Conservation (phyloP, 2,329 filamentous ascomycete genomes). For the Elsinoe fawcettii region DNA sequence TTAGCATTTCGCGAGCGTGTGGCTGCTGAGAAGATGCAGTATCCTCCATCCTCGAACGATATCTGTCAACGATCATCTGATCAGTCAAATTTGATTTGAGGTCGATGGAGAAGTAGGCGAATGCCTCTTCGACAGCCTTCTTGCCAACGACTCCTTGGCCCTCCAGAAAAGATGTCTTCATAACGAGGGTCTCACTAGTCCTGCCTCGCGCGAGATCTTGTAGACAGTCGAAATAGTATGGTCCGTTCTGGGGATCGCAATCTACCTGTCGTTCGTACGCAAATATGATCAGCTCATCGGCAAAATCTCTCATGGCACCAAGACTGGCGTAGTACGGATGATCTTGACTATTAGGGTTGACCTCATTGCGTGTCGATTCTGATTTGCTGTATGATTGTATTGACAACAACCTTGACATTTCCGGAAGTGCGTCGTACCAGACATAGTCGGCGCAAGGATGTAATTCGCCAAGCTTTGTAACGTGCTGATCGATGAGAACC, state of each 20-base stretch:
- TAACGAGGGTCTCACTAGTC: slow-evolving; percentile 49
- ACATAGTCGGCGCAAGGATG: slow-evolving; percentile 25
- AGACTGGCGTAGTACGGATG: slow-evolving; percentile 52
- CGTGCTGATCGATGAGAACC: slow-evolving; percentile 40
- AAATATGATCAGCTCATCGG: slow-evolving; percentile 53
- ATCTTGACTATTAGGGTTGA: slow-evolving; percentile 24
- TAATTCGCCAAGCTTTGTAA: slow-evolving; percentile 15
- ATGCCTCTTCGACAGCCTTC: slow-evolving; percentile 52
- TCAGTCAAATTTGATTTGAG: slow-evolving; percentile 43
- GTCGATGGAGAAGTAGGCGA: slow-evolving; percentile 51
- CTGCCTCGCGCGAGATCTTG: slow-evolving; percentile 50
- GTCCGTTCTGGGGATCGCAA: slow-evolving; percentile 46
- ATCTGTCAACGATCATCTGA: slow-evolving; percentile 54
- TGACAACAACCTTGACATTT: slow-evolving; percentile 29
- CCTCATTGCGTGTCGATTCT: not conserved
- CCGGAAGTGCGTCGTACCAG: slow-evolving; percentile 27
- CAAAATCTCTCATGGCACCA: slow-evolving; percentile 55
- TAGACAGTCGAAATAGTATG: slow-evolving; percentile 61
- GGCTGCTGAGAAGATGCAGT: slow-evolving; percentile 30
- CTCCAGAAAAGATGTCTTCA: slow-evolving; percentile 50
- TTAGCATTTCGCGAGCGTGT: slow-evolving; percentile 49
- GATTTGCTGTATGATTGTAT: slow-evolving; percentile 24
- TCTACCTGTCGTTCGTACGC: slow-evolving; percentile 54
- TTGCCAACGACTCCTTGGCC: slow-evolving; percentile 51
- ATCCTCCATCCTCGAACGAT: slow-evolving; percentile 42